A percentile compares a stretch with the other conserved stretches of the same genome.
phyloP scores from a whole-genome alignment of 768 basidiomycete species.

The Trametes maxima region DNA sequence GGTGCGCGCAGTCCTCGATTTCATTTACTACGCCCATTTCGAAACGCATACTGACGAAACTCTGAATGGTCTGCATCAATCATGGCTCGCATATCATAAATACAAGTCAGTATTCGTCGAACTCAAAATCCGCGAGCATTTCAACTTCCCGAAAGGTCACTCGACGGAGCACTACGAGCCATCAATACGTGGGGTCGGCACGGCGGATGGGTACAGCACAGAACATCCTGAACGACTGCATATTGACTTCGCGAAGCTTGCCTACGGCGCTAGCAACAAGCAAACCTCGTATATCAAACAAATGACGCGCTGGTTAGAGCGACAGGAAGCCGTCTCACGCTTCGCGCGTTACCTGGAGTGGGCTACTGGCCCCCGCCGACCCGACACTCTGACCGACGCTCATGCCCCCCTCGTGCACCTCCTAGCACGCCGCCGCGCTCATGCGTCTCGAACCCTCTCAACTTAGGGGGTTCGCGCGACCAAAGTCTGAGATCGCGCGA shows the following conservation, averaged over 20 bases:
- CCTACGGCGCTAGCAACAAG: slow-evolving; percentile 31
- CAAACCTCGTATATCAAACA: slow-evolving; percentile 31
- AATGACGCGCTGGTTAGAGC: slow-evolving; percentile 44
- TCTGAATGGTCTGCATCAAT: slow-evolving; percentile 18
- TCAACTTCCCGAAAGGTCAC: slow-evolving; percentile 40
- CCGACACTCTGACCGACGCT: too few species aligned
- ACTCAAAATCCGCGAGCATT: slow-evolving; percentile 27
- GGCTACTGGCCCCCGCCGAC: too few species aligned
- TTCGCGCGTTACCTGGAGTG: slow-evolving; percentile 34
- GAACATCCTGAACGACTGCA: too few species aligned
- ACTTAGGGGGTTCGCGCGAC: too few species aligned
- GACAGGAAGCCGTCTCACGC: slow-evolving; percentile 33
- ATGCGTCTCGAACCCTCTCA: too few species aligned
- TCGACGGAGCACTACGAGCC: too few species aligned
- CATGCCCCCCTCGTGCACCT: too few species aligned
- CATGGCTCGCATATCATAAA: slow-evolving; percentile 29
- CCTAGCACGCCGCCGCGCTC: too few species aligned
- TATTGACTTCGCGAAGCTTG: slow-evolving; percentile 42
- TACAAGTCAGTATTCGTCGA: slow-evolving; percentile 32
- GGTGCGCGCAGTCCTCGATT: too few species aligned
- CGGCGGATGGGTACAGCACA: too few species aligned
- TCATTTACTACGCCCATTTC: slow-evolving; percentile 32
- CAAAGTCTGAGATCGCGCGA: too few species aligned
- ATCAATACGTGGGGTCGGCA: too few species aligned
- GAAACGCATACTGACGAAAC: slow-evolving; percentile 26